phyloP scores from a whole-genome alignment of 345 rosid species.

The Syzygium oleosum region DNA sequence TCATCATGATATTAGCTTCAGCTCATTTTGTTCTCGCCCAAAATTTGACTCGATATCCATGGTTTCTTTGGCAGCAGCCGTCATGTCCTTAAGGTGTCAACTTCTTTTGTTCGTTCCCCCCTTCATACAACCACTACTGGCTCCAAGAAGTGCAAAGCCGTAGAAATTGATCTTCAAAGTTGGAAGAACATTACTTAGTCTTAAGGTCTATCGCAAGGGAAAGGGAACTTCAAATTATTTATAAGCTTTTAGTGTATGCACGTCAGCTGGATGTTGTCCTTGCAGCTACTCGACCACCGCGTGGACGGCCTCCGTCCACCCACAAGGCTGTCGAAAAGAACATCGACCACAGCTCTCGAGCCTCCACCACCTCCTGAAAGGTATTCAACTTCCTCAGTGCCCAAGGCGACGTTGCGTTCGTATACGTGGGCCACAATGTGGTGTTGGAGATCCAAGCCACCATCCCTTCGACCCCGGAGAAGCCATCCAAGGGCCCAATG shows the following conservation, averaged over 20 bases:
- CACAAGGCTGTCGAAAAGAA: constrained; percentile 40
- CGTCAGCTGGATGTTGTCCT: neutral
- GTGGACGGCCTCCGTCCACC: constrained; percentile 42
- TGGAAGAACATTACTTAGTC: neutral
- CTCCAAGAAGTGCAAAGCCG: neutral
- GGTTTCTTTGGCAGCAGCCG: constrained; percentile 68
- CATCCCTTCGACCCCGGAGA: constrained; percentile 69
- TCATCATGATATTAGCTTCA: constrained; percentile 66
- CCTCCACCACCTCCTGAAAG: constrained; percentile 25
- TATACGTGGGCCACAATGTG: constrained; percentile 80
- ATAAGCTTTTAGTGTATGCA: neutral
- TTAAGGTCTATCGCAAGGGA: neutral
- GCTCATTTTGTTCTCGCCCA: constrained; percentile 69
- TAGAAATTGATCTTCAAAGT: neutral
- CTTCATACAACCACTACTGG: neutral
- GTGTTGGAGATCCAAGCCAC: constrained; percentile 88
- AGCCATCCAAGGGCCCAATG: constrained; percentile 81
- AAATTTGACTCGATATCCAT: constrained; percentile 73
- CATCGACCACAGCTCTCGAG: constrained; percentile 37
- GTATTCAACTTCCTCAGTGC: constrained; percentile 55
- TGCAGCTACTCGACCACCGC: constrained; percentile 77
- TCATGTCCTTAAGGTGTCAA: constrained; percentile 64
- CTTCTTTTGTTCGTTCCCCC: neutral
- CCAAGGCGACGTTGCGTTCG: constrained; percentile 79
- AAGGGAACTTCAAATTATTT: neutral